These are phyloP conservation scores for Petrea volubilis DNA, from an alignment of 257 asterid genomes.

Conservation along the genomic window DNA sequence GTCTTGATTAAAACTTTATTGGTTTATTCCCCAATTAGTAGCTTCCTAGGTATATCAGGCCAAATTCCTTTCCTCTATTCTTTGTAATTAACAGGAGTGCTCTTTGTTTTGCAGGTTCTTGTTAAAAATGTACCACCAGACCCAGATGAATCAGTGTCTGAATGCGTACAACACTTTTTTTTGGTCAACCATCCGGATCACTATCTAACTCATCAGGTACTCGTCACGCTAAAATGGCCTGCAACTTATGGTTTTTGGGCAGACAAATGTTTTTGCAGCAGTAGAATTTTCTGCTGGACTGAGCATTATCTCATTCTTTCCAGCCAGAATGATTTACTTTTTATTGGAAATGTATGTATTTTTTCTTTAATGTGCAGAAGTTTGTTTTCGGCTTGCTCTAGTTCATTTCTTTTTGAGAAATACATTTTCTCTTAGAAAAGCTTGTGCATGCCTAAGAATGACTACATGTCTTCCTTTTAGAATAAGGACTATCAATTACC, in stretches of 20 bases:
- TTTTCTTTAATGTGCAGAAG: background rate
- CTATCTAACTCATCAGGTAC: slow-evolving; percentile 88
- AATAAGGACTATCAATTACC: background rate
- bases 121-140: slow-evolving; percentile 92
- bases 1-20: slow-evolving; percentile 3
- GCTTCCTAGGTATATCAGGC: slow-evolving; percentile 2
- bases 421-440: background rate
- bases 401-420: background rate
- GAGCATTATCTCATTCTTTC: background rate
- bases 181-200: slow-evolving; percentile 94
- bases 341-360: background rate
- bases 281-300: slow-evolving; percentile 10
- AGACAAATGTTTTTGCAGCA: background rate
- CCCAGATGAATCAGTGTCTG: slow-evolving; percentile 78
- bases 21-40: slow-evolving; percentile 10
- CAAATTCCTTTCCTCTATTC: slow-evolving; percentile 1
- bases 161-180: slow-evolving; percentile 89
- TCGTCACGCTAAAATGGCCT: slow-evolving; percentile 10
- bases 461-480: background rate
- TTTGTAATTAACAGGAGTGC: slow-evolving; percentile 8
- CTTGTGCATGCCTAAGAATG: slow-evolving; percentile 7
- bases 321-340: background rate
- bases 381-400: background rate
- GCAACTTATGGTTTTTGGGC: background rate
- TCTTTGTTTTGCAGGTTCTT: slow-evolving; percentile 60